Evolutionary conservation across 257 asterid species (phyloP), one percentile per base, ranked within the genome.

Genomic region (Anisodus acutangulus): DNA sequence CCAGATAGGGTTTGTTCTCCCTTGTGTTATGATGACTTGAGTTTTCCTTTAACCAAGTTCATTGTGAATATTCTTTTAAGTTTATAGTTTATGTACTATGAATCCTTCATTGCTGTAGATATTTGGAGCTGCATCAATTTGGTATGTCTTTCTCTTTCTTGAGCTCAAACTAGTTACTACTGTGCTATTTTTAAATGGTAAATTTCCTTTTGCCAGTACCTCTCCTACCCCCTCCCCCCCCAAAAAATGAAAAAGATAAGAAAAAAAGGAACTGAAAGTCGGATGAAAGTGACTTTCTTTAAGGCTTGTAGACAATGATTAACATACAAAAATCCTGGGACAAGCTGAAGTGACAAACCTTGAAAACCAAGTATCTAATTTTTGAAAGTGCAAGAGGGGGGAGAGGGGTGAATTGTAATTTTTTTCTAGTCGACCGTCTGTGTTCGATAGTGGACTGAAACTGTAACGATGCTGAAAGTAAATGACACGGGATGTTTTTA

Each of bases 21-120:
- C 97, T 69, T 98, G 92, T 69, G 98, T 96, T 91, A 94, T 96
- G 99, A 91, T 94, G 98, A 94, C 98, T 60, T 93, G 97, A 97
- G 94, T 96, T 83, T 93, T 90, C 93, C 89, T 22, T 93, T 79
- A 92, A 91, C 91, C 98, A 94, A 88, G 91, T 95, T 87, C 91
- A 91, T 5, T 55, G 67, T 67, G 83, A 68, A 82, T 72, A 51
- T 80, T 85, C 83, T 79, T 83, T 76, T 16, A 15, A 67, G 71
- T 51, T 41, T 86, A 81, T 81, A 80, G 85, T 80, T 57, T 26
- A 54, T 86, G 81, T 74, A 83, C 82, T 80, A 51, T 49, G 12
- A 51, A 47, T n/a, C 59, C 35, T 72, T 51, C n/a, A 1, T 9
- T 26, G 39, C 39, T 4, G 39, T 72, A 72, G 59, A 72, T 72